phyloP scores from a whole-genome alignment of 2,329 filamentous ascomycete genomes.

The Arthrobotrys sinensis region DNA sequence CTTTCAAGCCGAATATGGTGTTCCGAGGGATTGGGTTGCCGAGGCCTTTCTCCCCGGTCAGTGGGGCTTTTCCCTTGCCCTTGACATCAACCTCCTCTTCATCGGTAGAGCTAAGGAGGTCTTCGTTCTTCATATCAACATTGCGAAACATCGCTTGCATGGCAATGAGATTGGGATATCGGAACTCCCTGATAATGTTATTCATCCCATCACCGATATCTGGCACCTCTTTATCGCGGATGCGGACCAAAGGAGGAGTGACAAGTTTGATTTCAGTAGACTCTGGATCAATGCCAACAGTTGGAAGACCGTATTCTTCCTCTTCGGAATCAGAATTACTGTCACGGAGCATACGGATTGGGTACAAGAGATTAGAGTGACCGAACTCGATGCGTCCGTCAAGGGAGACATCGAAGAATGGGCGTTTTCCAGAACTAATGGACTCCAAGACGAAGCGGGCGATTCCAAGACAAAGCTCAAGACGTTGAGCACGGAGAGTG shows the following conservation, averaged over 20 bases:
- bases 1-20: not conserved
- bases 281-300: not conserved
- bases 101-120: not conserved
- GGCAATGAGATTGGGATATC: constrained; percentile 16
- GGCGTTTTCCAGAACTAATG: constrained; percentile 25
- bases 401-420: constrained; percentile 47
- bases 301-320: not conserved
- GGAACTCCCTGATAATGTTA: constrained; percentile 10
- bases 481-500: constrained; percentile 28
- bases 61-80: not conserved
- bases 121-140: constrained; percentile 20
- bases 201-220: constrained; percentile 1
- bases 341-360: not conserved
- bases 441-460: constrained; percentile 46
- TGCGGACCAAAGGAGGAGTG: constrained; percentile 41
- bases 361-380: constrained; percentile 1
- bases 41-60: not conserved
- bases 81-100: not conserved
- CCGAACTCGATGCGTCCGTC: constrained; percentile 53
- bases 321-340: too few relatives aligned
- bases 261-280: constrained; percentile 15
- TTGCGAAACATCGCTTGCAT: constrained; percentile 37
- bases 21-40: not conserved
- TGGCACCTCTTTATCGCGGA: constrained; percentile 13
- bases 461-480: constrained; percentile 35